Conservation (phyloP, 306 rosid genomes). For the Betula pendula region DNA sequence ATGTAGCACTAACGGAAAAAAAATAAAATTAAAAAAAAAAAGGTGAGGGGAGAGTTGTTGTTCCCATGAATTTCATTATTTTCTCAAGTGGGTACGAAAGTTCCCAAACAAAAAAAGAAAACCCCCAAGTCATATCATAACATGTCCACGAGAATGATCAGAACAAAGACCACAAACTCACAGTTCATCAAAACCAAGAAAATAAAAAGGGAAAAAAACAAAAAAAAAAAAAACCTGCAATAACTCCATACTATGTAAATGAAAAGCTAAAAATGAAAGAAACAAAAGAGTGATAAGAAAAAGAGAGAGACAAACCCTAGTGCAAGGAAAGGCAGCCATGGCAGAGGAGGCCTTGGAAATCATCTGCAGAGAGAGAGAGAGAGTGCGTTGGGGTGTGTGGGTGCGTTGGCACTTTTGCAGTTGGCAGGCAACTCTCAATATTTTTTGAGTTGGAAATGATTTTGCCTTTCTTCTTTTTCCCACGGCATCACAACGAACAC, state of each 20-base stretch:
- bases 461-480: constrained; percentile 7
- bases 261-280: not conserved
- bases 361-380: constrained; percentile 48
- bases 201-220: not conserved
- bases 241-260: not conserved
- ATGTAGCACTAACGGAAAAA: not conserved
- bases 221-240: not conserved
- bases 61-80: not conserved
- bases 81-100: not conserved
- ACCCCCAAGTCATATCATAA: not conserved
- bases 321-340: constrained; percentile 59
- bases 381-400: constrained; percentile 12
- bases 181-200: not conserved
- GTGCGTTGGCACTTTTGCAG: constrained; percentile 47
- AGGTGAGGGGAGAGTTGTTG: not conserved
- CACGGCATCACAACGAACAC: not conserved
- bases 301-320: constrained; percentile 49
- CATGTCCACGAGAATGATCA: not conserved
- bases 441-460: constrained; percentile 33
- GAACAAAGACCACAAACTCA: not conserved
- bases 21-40: no score
- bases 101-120: not conserved
- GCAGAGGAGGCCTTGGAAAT: constrained; percentile 62
- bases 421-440: constrained; percentile 36
- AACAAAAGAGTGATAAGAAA: not conserved